These are phyloP conservation scores for Orbilia blumenaviensis DNA, from an alignment of 2,329 filamentous ascomycete species.

Conservation along the genomic window DNA sequence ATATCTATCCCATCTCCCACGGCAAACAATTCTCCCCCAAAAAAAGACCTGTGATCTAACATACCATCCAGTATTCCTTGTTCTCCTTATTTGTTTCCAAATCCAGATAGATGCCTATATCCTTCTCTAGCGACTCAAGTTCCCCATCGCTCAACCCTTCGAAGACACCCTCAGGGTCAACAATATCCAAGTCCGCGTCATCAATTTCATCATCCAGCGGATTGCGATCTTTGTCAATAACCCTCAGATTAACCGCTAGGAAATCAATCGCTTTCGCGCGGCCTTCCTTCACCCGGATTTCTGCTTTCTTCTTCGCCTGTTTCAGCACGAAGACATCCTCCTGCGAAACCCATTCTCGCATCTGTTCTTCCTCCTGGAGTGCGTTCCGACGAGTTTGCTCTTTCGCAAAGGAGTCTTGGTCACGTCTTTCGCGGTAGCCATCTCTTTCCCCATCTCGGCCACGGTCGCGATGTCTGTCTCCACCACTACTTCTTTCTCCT, in stretches of 20 bases:
- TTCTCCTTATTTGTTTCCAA: slow-evolving; percentile 82
- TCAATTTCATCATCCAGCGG: slow-evolving; percentile 81
- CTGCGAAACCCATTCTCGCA: slow-evolving; percentile 84
- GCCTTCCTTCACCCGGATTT: slow-evolving; percentile 89
- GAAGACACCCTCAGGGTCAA: slow-evolving; percentile 82
- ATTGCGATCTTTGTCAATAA: slow-evolving; percentile 84
- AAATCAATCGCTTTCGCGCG: slow-evolving; percentile 93
- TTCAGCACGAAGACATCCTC: slow-evolving; percentile 96
- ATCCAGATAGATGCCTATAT: slow-evolving; percentile 80
- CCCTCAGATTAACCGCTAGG: slow-evolving; percentile 87
- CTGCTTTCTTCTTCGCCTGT: slow-evolving; percentile 97
- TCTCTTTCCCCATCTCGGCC: slow-evolving; percentile 14
- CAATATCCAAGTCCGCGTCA: slow-evolving; percentile 79
- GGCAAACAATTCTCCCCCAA: no score
- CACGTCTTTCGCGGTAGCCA: slow-evolving; percentile 34
- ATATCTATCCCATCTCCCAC: no score
- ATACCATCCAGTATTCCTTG: slow-evolving; percentile 82
- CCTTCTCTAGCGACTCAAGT: slow-evolving; percentile 78
- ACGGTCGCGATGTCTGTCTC: not conserved
- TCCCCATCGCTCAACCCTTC: slow-evolving; percentile 74
- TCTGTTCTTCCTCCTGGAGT: slow-evolving; percentile 79
- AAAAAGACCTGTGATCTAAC: slow-evolving; percentile 51
- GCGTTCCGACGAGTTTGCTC: slow-evolving; percentile 58
- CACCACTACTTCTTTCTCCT: not conserved
- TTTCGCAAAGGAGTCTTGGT: slow-evolving; percentile 57